Conservation (phyloP, 164 flowering plant species). For the Akebia trifoliata region DNA sequence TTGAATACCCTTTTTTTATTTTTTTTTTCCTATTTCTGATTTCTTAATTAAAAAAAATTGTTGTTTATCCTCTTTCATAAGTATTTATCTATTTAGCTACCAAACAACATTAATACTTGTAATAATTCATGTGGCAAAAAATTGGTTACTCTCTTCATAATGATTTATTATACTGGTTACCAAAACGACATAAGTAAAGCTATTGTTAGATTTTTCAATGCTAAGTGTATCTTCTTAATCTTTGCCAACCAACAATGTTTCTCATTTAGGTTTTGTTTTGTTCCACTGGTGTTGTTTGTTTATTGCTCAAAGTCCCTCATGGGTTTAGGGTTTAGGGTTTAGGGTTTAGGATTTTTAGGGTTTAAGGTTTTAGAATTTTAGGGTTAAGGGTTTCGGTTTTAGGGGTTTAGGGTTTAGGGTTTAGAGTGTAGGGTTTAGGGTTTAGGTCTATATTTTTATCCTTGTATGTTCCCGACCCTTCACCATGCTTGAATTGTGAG, state of each 20-base stretch:
- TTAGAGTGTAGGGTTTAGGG: not conserved
- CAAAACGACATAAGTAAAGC: not conserved
- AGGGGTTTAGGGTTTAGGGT: not conserved
- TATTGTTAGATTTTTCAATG: not conserved
- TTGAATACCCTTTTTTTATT: too few species aligned
- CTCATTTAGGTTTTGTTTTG: constrained; percentile 61
- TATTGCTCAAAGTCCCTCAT: constrained; percentile 26
- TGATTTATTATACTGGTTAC: too few species aligned
- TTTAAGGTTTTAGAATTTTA: not conserved
- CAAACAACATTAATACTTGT: too few species aligned
- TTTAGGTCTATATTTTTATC: too few species aligned
- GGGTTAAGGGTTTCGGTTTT: not conserved
- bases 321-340: not conserved
- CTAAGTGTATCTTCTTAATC: not conserved
- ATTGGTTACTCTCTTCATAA: too few species aligned
- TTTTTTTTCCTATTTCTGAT: too few species aligned
- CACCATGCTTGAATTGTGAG: too few species aligned
- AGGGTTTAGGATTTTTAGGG: not conserved
- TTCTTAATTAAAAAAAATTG: too few species aligned
- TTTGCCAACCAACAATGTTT: constrained; percentile 3
- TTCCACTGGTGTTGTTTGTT: constrained; percentile 44
- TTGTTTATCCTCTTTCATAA: too few species aligned
- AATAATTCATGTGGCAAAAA: too few species aligned
- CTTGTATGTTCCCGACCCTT: too few species aligned
- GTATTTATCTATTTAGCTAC: too few species aligned